These are phyloP conservation scores for Teratosphaeriaceae sp. DNA, from an alignment of 2,329 filamentous ascomycete genomes.

Conservation along the genomic window DNA sequence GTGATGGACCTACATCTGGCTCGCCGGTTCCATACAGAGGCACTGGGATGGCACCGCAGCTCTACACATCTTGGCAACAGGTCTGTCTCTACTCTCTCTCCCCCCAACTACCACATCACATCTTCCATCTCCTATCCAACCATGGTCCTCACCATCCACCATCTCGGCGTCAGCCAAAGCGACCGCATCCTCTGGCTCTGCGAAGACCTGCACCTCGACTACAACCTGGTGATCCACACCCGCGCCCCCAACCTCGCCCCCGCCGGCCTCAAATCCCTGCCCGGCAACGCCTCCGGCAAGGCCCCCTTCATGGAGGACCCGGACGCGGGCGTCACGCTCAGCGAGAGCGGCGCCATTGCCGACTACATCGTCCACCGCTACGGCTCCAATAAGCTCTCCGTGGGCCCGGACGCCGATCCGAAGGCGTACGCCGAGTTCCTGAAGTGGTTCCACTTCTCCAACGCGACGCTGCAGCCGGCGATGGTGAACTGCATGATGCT, in stretches of 20 bases:
- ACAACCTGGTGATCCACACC: slow-evolving; percentile 43
- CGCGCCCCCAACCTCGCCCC: slow-evolving; percentile 36
- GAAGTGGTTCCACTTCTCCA: slow-evolving; percentile 49
- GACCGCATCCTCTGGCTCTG: slow-evolving; percentile 59
- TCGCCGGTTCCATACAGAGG: too few species aligned
- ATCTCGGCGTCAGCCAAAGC: slow-evolving; percentile 47
- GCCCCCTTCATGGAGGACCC: slow-evolving; percentile 55
- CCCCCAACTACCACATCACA: too few species aligned
- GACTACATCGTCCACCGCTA: slow-evolving; percentile 42
- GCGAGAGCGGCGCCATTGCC: slow-evolving; percentile 53
- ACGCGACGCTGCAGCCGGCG: slow-evolving; percentile 33
- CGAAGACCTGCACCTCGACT: slow-evolving; percentile 55
- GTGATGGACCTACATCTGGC: too few species aligned
- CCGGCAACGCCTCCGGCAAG: slow-evolving; percentile 41
- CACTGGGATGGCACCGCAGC: too few species aligned
- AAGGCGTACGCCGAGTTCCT: slow-evolving; percentile 54
- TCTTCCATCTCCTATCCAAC: too few species aligned
- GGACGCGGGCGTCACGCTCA: slow-evolving; percentile 39
- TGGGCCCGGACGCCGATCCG: slow-evolving; percentile 38
- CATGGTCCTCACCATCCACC: slow-evolving; percentile 34
- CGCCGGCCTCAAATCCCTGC: slow-evolving; percentile 24
- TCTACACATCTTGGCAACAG: too few species aligned
- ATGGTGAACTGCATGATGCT: slow-evolving; percentile 28
- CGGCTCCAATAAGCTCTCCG: slow-evolving; percentile 32
- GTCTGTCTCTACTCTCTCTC: too few species aligned